These are phyloP conservation scores for Pichia manshurica DNA, from an alignment of 805 yeast species.

Conservation along the genomic window DNA sequence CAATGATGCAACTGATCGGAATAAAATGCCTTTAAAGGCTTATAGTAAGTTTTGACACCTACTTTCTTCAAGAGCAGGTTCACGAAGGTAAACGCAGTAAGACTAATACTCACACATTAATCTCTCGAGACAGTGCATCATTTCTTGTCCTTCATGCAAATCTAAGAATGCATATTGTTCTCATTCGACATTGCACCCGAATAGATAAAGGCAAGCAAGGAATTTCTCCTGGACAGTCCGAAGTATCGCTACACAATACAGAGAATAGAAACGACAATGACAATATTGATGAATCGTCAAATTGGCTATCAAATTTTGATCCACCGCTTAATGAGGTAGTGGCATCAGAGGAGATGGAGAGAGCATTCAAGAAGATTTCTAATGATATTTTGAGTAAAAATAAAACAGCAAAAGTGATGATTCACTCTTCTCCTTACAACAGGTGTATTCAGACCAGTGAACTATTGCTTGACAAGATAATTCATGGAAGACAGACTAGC, in stretches of 20 bases:
- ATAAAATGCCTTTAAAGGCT: no score
- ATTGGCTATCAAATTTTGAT: slow-evolving; percentile 33
- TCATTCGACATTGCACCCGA: slow-evolving; percentile 31
- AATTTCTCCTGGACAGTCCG: slow-evolving; percentile 11
- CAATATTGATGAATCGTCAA: slow-evolving; percentile 18
- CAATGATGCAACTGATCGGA: neutral
- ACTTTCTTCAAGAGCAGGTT: no score
- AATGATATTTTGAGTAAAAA: slow-evolving; percentile 18
- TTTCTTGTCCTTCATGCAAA: neutral
- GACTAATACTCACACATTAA: no score
- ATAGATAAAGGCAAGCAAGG: slow-evolving; percentile 24
- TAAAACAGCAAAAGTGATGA: slow-evolving; percentile 18
- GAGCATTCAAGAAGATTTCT: slow-evolving; percentile 24
- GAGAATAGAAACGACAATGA: neutral
- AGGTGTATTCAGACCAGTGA: slow-evolving; percentile 40
- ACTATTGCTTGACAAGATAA: slow-evolving; percentile 21
- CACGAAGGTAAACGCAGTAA: no score
- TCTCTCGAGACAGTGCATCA: neutral
- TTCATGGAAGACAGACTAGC: slow-evolving; percentile 7
- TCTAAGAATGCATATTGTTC: slow-evolving; percentile 28
- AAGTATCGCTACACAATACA: neutral
- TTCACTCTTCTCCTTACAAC: slow-evolving; percentile 40
- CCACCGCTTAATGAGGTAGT: slow-evolving; percentile 28
- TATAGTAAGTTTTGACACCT: no score
- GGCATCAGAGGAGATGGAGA: slow-evolving; percentile 26